These are phyloP conservation scores for Fusarium newnesense DNA, from an alignment of 2,329 filamentous ascomycete species.

Conservation along the genomic window DNA sequence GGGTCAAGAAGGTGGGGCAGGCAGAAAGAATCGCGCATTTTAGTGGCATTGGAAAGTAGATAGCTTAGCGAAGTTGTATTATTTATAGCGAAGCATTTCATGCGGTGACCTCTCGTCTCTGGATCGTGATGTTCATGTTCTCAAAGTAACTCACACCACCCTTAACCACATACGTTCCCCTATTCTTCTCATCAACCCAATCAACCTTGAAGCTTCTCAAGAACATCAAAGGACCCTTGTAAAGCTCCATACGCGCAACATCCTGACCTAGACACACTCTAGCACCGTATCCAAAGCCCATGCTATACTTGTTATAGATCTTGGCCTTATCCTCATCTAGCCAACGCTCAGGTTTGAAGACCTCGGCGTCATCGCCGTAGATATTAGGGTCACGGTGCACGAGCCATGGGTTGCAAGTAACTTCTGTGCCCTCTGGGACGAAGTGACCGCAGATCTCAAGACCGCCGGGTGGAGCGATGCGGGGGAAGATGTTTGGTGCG, in stretches of 20 bases:
- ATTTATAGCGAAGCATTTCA: fast-evolving
- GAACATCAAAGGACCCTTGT: conserved; percentile 30
- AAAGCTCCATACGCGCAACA: conserved; percentile 56
- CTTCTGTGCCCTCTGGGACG: conserved; percentile 47
- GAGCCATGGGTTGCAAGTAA: conserved; percentile 52
- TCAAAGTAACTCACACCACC: conserved; percentile 36
- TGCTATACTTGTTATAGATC: conserved; percentile 45
- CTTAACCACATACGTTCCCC: conserved; percentile 25
- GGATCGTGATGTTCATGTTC: conserved; percentile 24
- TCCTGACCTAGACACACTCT: conserved; percentile 57
- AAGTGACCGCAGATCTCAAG: conserved; percentile 50
- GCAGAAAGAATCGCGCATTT: fast-evolving
- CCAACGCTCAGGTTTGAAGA: conserved; percentile 57
- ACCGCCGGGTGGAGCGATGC: conserved; percentile 58
- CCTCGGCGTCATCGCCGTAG: conserved; percentile 47
- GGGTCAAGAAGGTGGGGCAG: fast-evolving
- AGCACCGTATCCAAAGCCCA: conserved; percentile 54
- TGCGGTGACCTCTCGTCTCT: not conserved
- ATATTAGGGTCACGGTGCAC: conserved; percentile 46
- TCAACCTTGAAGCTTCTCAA: conserved; percentile 31
- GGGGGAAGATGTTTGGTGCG: conserved; percentile 59
- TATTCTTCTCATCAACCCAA: conserved; percentile 9
- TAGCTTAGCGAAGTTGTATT: fast-evolving
- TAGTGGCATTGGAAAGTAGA: fast-evolving
- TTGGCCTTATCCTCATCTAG: conserved; percentile 43